Evolutionary conservation across 805 yeast genomes (phyloP).

Genomic region (Starmera quercuum): DNA sequence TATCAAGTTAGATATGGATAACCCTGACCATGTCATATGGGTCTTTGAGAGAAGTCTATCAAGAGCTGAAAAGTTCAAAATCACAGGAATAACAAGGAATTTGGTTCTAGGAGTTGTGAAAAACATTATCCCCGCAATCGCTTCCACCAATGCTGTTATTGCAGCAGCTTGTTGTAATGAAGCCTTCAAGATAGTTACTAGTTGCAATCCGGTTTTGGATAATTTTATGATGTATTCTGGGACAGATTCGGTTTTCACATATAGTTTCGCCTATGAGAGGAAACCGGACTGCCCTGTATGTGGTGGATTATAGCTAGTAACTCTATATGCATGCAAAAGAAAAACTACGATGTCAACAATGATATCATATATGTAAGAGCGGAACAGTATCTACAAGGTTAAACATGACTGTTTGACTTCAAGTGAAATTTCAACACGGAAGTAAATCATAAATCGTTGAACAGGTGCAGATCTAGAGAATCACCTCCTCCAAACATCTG

Average conservation of each 20-base stretch:
- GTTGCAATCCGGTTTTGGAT: conserved; percentile 54
- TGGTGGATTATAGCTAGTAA: conserved; percentile 36
- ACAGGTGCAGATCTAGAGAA: too few species aligned
- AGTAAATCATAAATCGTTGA: too few species aligned
- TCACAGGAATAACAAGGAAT: conserved; percentile 60
- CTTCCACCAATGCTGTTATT: conserved; percentile 86
- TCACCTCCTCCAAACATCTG: conserved; percentile 19
- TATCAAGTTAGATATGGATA: conserved; percentile 57
- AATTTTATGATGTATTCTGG: conserved; percentile 90
- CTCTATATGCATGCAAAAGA: background rate
- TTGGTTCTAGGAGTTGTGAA: conserved; percentile 84
- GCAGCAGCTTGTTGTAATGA: conserved; percentile 89
- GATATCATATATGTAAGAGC: too few species aligned
- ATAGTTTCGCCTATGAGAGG: conserved; percentile 57
- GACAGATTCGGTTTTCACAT: conserved; percentile 67
- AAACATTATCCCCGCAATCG: conserved; percentile 88
- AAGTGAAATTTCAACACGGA: too few species aligned
- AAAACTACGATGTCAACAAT: too few species aligned
- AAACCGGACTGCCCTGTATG: conserved; percentile 71
- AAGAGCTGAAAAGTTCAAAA: conserved; percentile 60
- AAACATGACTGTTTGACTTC: too few species aligned
- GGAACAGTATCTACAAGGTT: too few species aligned
- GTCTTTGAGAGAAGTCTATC: conserved; percentile 44
- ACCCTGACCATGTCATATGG: conserved; percentile 56
- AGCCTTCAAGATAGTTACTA: conserved; percentile 70